A percentile compares a stretch with the other conserved stretches of the same genome.
Evolutionary conservation across 768 basidiomycete genomes (phyloP).

Genomic region (Cystofilobasidium ferigula): DNA sequence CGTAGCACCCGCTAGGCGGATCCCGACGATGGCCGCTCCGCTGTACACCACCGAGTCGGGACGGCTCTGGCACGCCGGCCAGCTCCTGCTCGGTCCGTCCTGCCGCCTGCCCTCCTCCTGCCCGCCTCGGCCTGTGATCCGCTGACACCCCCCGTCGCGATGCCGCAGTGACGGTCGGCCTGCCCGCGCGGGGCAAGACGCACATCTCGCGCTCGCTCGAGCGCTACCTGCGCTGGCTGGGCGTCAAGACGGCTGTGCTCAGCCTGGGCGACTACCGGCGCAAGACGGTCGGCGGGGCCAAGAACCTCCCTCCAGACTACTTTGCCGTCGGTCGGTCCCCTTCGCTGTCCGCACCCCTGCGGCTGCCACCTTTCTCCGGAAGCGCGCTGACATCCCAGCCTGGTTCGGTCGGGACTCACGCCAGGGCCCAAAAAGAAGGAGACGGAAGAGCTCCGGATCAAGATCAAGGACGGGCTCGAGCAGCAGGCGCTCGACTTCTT

Average conservation of each 20-base stretch:
- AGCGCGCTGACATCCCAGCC: background rate
- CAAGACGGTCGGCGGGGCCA: constrained; percentile 74
- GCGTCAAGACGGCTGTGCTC: constrained; percentile 88
- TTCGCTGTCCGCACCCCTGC: background rate
- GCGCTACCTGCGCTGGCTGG: constrained; percentile 96
- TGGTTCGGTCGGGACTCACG: background rate
- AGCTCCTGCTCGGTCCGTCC: constrained; percentile 53
- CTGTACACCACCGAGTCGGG: constrained; percentile 71
- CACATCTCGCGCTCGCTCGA: constrained; percentile 92
- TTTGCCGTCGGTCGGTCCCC: constrained; percentile 58
- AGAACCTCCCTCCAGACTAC: constrained; percentile 82
- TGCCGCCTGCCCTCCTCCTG: background rate
- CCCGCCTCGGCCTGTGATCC: background rate
- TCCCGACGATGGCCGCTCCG: constrained; percentile 59
- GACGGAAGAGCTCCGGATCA: constrained; percentile 63
- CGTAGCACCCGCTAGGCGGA: no score
- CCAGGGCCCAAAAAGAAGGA: constrained; percentile 38
- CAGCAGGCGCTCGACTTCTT: constrained; percentile 82
- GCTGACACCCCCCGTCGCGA: background rate
- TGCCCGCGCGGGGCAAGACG: constrained; percentile 91
- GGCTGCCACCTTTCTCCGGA: background rate
- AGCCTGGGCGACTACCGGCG: constrained; percentile 90
- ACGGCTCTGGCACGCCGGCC: constrained; percentile 56
- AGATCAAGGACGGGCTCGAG: constrained; percentile 73
- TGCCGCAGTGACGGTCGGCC: constrained; percentile 68